phyloP scores from a whole-genome alignment of 1,284 basidiomycete species.

The Leucoagaricus sp. region DNA sequence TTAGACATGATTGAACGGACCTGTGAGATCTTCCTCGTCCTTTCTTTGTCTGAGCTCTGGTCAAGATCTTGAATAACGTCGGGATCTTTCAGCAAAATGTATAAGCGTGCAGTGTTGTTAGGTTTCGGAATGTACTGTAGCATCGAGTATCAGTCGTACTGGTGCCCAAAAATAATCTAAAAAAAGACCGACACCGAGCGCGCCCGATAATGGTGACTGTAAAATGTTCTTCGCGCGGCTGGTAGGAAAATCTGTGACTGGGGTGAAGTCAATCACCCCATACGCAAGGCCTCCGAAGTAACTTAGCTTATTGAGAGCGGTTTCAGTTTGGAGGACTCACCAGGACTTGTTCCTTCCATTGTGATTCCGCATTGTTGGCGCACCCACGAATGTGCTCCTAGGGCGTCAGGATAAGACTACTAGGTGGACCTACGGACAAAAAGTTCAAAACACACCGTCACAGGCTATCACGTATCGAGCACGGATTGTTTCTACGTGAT shows the following conservation, averaged over 20 bases:
- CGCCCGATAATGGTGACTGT: constrained; percentile 13
- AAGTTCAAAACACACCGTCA: constrained; percentile 21
- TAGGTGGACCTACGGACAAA: not conserved
- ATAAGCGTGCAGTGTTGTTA: not conserved
- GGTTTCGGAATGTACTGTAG: constrained; percentile 1
- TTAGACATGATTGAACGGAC: not conserved
- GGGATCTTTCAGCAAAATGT: not conserved
- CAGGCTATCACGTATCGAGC: constrained; percentile 26
- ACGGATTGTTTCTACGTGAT: constrained; percentile 16
- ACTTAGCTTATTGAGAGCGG: not conserved
- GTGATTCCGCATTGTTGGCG: constrained; percentile 22
- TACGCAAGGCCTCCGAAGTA: not conserved
- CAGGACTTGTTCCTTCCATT: constrained; percentile 22
- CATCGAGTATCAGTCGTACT: not conserved
- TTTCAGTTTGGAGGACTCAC: not conserved
- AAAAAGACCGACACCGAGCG: constrained; percentile 16
- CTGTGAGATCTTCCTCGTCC: not conserved
- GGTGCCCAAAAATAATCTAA: constrained; percentile 17
- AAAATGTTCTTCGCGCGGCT: constrained; percentile 24
- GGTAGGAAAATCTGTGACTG: constrained; percentile 27
- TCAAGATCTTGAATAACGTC: not conserved
- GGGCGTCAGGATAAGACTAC: not conserved
- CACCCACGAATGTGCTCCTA: constrained; percentile 31
- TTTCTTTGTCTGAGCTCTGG: not conserved
- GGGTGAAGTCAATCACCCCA: constrained; percentile 24